These are phyloP conservation scores for Colletotrichum cereale DNA, from an alignment of 2,329 filamentous ascomycete species.

Conservation along the genomic window DNA sequence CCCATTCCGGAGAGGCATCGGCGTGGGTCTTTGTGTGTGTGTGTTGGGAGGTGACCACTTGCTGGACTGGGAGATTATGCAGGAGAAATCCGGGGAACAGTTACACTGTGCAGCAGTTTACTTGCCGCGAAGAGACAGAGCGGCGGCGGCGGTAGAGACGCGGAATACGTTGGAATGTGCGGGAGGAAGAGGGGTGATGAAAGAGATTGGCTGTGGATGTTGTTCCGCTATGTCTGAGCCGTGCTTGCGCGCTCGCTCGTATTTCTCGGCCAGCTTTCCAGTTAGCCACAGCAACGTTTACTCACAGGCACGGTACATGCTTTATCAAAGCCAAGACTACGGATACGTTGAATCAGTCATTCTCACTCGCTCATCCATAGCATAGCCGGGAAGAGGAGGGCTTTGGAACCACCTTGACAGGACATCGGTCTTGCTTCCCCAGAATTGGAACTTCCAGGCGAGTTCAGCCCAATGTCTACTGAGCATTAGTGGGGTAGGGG, in stretches of 20 bases:
- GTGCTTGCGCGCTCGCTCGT: not conserved
- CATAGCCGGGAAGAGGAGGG: not conserved
- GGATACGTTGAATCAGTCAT: not conserved
- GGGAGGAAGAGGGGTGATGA: not conserved
- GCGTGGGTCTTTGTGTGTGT: constrained; percentile 29
- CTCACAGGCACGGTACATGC: not conserved
- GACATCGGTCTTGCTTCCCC: not conserved
- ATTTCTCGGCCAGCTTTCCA: not conserved
- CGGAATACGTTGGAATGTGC: not conserved
- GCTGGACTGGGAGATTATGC: constrained; percentile 3
- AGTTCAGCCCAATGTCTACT: not conserved
- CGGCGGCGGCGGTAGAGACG: not conserved
- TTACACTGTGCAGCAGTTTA: constrained; percentile 6
- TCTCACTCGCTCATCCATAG: not conserved
- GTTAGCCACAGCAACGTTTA: not conserved
- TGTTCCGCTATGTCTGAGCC: constrained; percentile 1
- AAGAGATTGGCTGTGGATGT: constrained; percentile 3
- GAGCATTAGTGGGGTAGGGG: constrained; percentile 5
- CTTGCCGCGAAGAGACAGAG: not conserved
- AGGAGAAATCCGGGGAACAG: constrained; percentile 18
- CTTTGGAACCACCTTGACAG: not conserved
- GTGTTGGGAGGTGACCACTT: constrained; percentile 1
- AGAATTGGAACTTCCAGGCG: constrained; percentile 6
- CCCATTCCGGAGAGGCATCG: constrained; percentile 37
- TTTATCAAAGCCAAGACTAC: not conserved